These are phyloP conservation scores for Gossypium longicalyx DNA, from an alignment of 345 rosid species.

Conservation along the genomic window DNA sequence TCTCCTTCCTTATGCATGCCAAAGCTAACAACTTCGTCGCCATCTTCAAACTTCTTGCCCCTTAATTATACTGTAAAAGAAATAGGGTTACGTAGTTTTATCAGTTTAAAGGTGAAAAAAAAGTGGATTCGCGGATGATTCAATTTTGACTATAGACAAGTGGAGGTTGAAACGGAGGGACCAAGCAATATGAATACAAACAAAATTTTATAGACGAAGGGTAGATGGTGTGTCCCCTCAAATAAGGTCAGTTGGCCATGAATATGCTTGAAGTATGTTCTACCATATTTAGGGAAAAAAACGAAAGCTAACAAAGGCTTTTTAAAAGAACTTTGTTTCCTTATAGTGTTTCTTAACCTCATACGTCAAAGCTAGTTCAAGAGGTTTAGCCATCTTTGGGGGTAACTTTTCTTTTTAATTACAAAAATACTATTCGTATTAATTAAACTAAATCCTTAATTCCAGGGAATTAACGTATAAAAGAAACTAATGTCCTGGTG, in stretches of 20 bases:
- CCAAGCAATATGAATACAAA: neutral
- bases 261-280: neutral
- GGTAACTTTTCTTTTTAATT: too few relatives aligned
- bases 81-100: neutral
- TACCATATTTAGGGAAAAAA: neutral
- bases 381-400: too few relatives aligned
- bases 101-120: neutral
- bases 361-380: too few relatives aligned
- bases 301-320: neutral
- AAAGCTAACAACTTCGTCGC: constrained; percentile 62
- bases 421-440: too few relatives aligned
- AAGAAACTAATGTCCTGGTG: too few relatives aligned
- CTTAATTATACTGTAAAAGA: neutral
- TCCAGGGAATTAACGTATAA: too few relatives aligned
- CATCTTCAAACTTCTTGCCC: constrained; percentile 28
- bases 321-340: too few relatives aligned
- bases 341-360: too few relatives aligned
- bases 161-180: neutral
- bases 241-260: neutral
- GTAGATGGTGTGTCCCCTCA: neutral
- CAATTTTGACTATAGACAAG: too few relatives aligned
- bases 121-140: too few relatives aligned
- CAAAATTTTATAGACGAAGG: neutral
- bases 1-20: constrained; percentile 57
- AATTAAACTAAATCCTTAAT: too few relatives aligned